Conservation (phyloP, 768 basidiomycete species). For the Trametes sanguinea region DNA sequence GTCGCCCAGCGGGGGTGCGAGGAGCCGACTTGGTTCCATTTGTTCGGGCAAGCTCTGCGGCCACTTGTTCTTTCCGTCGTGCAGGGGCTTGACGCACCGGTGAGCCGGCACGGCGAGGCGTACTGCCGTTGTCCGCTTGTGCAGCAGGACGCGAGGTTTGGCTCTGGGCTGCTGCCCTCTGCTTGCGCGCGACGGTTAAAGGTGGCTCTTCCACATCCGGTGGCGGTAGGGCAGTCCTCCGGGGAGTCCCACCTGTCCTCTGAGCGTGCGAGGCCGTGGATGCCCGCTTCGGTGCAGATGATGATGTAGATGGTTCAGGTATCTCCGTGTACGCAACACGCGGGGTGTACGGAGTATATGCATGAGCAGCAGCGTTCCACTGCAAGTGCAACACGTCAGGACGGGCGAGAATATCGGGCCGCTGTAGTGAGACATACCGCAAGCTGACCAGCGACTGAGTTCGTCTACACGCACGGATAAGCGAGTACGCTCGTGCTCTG, state of each 20-base stretch:
- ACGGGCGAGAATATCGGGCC: background rate
- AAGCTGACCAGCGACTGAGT: slow-evolving; percentile 48
- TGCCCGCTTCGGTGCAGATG: slow-evolving; percentile 27
- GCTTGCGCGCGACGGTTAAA: slow-evolving; percentile 6
- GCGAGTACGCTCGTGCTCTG: slow-evolving; percentile 66
- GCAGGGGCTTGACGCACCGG: slow-evolving; percentile 1
- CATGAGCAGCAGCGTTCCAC: slow-evolving; percentile 27
- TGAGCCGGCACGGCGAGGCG: background rate
- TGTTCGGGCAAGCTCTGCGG: background rate
- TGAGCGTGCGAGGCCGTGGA: slow-evolving; percentile 18
- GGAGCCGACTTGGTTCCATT: background rate
- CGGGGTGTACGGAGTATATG: slow-evolving; percentile 16
- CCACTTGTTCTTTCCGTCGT: slow-evolving; percentile 1
- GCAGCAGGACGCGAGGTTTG: background rate
- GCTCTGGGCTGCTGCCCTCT: background rate
- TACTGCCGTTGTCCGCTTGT: background rate
- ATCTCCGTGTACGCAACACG: slow-evolving; percentile 15
- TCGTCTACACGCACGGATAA: slow-evolving; percentile 61
- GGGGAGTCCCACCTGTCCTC: slow-evolving; percentile 4
- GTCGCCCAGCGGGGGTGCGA: slow-evolving; percentile 8
- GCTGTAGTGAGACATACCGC: slow-evolving; percentile 30
- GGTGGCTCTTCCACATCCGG: slow-evolving; percentile 6
- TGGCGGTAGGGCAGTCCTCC: slow-evolving; percentile 1
- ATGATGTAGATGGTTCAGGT: slow-evolving; percentile 21
- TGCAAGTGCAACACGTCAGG: slow-evolving; percentile 12